phyloP scores from a whole-genome alignment of 208 protist genomes.

The Leishmania major region DNA sequence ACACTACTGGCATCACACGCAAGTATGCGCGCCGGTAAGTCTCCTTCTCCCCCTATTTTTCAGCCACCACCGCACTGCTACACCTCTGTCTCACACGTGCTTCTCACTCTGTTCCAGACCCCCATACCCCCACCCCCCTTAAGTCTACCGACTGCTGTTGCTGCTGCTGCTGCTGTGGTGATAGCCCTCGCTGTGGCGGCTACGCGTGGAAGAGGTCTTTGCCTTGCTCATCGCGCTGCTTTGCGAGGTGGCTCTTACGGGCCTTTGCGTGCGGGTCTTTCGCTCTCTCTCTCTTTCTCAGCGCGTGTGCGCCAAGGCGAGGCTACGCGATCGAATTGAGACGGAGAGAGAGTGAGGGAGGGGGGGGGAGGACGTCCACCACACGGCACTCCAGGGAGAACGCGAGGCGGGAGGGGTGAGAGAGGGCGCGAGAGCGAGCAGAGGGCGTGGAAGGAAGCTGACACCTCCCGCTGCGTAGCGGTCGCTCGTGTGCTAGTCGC shows the following conservation, averaged over 20 bases:
- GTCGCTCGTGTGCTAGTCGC: neutral
- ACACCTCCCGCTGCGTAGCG: neutral
- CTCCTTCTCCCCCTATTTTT: neutral
- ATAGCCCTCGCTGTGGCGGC: neutral
- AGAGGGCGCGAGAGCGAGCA: neutral
- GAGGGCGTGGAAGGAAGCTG: neutral
- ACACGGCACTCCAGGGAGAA: neutral
- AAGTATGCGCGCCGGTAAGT: neutral
- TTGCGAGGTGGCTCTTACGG: neutral
- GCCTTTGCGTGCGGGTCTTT: neutral
- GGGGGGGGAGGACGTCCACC: neutral
- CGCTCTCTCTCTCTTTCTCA: neutral
- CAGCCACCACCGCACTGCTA: neutral
- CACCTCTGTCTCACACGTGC: neutral
- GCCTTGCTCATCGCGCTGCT: neutral
- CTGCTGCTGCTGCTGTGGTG: neutral
- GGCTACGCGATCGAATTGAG: neutral
- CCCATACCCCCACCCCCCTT: neutral
- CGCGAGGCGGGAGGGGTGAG: neutral
- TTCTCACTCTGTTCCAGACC: neutral
- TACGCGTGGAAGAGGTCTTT: neutral
- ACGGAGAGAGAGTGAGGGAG: fast-evolving
- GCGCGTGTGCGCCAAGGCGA: neutral
- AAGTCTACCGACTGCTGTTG: neutral
- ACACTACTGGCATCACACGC: neutral